Evolutionary conservation across 2,329 filamentous ascomycete species (phyloP).

Genomic region (Davidsoniella eucalypti): DNA sequence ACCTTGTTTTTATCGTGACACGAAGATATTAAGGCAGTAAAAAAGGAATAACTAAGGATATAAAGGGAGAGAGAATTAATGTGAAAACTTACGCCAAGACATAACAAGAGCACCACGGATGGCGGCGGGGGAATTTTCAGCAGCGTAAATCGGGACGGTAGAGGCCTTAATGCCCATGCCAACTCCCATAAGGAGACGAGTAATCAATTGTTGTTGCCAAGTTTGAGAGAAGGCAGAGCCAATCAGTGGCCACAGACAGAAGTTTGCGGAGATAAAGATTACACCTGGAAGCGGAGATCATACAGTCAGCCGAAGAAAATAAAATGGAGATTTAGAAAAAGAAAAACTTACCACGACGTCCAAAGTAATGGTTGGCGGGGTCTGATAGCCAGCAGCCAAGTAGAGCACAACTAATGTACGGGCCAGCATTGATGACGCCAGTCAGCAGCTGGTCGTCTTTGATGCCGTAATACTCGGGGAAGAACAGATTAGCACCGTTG

Average conservation of each 20-base stretch:
- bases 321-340: background rate
- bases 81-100: constrained; percentile 28
- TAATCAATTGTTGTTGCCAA: constrained; percentile 40
- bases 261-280: constrained; percentile 46
- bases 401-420: constrained; percentile 25
- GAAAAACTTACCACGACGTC: constrained; percentile 34
- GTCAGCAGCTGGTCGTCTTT: constrained; percentile 27
- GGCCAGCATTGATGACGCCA: constrained; percentile 23
- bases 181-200: constrained; percentile 33
- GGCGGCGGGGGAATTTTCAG: constrained; percentile 34
- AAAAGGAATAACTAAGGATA: background rate
- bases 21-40: constrained; percentile 17
- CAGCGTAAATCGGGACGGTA: constrained; percentile 33
- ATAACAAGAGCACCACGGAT: constrained; percentile 38
- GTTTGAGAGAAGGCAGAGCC: constrained; percentile 41
- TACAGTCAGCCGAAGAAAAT: constrained; percentile 20
- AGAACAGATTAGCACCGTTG: constrained; percentile 45
- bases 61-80: constrained; percentile 14
- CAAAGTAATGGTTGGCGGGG: constrained; percentile 45
- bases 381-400: constrained; percentile 40
- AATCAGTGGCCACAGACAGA: constrained; percentile 44
- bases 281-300: constrained; percentile 21
- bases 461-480: constrained; percentile 29
- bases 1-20: constrained; percentile 11
- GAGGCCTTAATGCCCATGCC: constrained; percentile 40